Conservation (phyloP, 1,139 yeast species). For the Zygosaccharomyces pseudobailii region DNA sequence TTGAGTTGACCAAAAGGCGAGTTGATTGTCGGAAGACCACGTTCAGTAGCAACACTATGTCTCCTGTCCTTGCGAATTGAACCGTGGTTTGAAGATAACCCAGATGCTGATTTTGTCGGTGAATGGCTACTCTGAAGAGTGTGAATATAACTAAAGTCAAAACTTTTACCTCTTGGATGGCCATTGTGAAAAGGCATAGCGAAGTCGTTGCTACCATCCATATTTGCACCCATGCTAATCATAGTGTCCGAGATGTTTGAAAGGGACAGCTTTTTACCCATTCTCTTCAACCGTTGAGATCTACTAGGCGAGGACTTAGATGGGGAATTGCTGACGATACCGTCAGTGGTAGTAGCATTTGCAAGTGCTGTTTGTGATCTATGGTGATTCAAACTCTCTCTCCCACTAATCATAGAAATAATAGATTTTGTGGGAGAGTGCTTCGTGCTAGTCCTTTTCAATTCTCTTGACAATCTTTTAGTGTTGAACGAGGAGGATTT, state of each 20-base stretch:
- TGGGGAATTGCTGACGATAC: slow-evolving; percentile 14
- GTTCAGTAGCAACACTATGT: slow-evolving; percentile 22
- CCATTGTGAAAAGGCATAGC: slow-evolving; percentile 10
- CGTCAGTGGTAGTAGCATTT: slow-evolving; percentile 6
- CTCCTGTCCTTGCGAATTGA: slow-evolving; percentile 16
- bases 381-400: slow-evolving; percentile 16
- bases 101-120: slow-evolving; percentile 24
- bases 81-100: slow-evolving; percentile 10
- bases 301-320: slow-evolving; percentile 31
- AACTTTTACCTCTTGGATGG: slow-evolving; percentile 26
- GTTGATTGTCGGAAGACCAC: background rate
- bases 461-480: slow-evolving; percentile 12
- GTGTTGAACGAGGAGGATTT: slow-evolving; percentile 15
- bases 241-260: slow-evolving; percentile 29
- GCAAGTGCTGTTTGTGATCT: slow-evolving; percentile 14
- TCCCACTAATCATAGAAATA: slow-evolving; percentile 27
- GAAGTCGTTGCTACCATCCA: slow-evolving; percentile 7
- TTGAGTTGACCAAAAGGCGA: background rate
- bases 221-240: slow-evolving; percentile 7
- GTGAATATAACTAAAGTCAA: slow-evolving; percentile 32
- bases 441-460: slow-evolving; percentile 14
- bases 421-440: slow-evolving; percentile 35
- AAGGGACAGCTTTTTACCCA: slow-evolving; percentile 30
- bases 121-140: slow-evolving; percentile 29
- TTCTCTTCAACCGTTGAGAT: slow-evolving; percentile 23